Conservation (phyloP, 1,139 yeast genomes). For the Yamadazyma pseudoaaseri region DNA sequence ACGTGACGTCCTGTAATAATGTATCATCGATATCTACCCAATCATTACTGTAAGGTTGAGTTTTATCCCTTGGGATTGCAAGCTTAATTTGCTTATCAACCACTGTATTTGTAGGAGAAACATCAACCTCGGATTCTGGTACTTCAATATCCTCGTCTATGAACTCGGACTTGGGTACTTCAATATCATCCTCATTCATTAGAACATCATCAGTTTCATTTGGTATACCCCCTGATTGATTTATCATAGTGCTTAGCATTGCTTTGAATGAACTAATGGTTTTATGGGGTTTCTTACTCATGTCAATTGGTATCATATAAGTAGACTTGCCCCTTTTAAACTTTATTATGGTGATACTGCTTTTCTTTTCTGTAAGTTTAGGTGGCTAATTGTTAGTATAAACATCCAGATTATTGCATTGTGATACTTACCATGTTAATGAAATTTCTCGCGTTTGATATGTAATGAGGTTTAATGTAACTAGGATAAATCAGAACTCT, state of each 20-base stretch:
- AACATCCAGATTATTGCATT: too few relatives aligned
- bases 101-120: constrained; percentile 5
- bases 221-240: constrained; percentile 47
- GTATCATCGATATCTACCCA: constrained; percentile 38
- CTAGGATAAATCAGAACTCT: too few relatives aligned
- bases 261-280: constrained; percentile 29
- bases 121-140: constrained; percentile 1
- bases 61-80: constrained; percentile 43
- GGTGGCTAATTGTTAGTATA: constrained; percentile 31
- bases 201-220: constrained; percentile 18
- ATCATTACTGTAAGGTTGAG: constrained; percentile 37
- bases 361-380: constrained; percentile 20
- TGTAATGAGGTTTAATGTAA: too few relatives aligned
- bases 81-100: constrained; percentile 25
- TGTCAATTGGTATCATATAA: constrained; percentile 38
- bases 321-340: constrained; percentile 45
- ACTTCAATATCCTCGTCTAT: constrained; percentile 18
- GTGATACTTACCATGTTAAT: too few relatives aligned
- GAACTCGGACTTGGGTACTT: constrained; percentile 27
- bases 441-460: constrained; percentile 10
- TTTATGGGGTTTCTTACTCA: constrained; percentile 15
- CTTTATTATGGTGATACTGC: constrained; percentile 33
- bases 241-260: constrained; percentile 36
- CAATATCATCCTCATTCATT: constrained; percentile 24
- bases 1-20: constrained; percentile 22